Conservation (phyloP, 2,329 filamentous ascomycete genomes). For the Lomentospora prolificans region DNA sequence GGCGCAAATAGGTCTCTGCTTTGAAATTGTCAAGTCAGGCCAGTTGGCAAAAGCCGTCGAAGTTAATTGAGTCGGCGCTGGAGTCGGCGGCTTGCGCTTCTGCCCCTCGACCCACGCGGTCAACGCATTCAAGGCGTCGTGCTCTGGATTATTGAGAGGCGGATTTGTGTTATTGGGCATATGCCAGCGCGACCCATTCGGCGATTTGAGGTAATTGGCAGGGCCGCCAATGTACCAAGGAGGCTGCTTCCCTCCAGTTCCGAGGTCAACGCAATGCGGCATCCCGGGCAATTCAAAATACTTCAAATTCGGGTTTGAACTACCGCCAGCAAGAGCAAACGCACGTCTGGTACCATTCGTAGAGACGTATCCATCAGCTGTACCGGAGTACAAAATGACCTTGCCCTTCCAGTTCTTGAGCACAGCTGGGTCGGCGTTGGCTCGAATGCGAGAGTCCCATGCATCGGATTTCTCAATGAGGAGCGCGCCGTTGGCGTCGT, state of each 20-base stretch:
- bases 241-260: conserved; percentile 18
- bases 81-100: neutral
- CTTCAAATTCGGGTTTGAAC: conserved; percentile 29
- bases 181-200: neutral
- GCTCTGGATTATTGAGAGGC: neutral
- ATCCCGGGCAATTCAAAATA: conserved; percentile 42
- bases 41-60: neutral
- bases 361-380: conserved; percentile 25
- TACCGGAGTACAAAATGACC: conserved; percentile 30
- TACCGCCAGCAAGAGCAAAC: conserved; percentile 20
- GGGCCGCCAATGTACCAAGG: conserved; percentile 25
- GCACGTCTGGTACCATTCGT: conserved; percentile 22
- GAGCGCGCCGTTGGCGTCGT: neutral
- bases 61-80: neutral
- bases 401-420: conserved; percentile 24
- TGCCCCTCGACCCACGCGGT: conserved; percentile 8
- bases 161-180: conserved; percentile 1
- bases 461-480: neutral
- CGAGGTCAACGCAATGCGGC: conserved; percentile 33
- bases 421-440: conserved; percentile 13
- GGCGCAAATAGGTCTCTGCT: neutral
- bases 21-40: neutral
- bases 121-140: conserved; percentile 4
- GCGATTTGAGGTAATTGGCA: conserved; percentile 10
- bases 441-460: conserved; percentile 11